A percentile compares a stretch with the other conserved stretches of the same genome.
These are phyloP conservation scores for Ophiobolus disseminans DNA, from an alignment of 2,329 filamentous ascomycete species.

Conservation along the genomic window DNA sequence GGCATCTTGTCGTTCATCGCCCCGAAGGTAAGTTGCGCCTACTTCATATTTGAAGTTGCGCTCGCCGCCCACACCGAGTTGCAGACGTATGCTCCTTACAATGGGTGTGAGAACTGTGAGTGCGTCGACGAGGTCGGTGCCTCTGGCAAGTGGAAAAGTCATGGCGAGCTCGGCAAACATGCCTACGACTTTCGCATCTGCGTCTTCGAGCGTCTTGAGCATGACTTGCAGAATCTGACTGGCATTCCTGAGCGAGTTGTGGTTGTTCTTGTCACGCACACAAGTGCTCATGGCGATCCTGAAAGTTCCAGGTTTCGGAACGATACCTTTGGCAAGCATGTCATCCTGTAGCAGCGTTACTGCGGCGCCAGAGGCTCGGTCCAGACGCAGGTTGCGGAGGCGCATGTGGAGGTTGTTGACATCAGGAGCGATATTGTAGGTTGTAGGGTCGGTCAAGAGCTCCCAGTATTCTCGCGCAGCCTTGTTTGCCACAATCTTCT, in stretches of 20 bases:
- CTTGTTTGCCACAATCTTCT: slow-evolving; percentile 65
- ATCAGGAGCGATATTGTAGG: slow-evolving; percentile 73
- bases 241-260: slow-evolving; percentile 70
- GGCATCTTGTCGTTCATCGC: slow-evolving; percentile 32
- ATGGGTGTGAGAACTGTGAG: slow-evolving; percentile 36
- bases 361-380: slow-evolving; percentile 69
- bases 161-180: slow-evolving; percentile 42
- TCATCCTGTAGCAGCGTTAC: slow-evolving; percentile 62
- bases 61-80: slow-evolving; percentile 36
- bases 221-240: slow-evolving; percentile 65
- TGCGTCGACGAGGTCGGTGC: slow-evolving; percentile 37
- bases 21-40: slow-evolving; percentile 24
- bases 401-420: slow-evolving; percentile 72
- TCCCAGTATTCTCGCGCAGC: slow-evolving; percentile 82
- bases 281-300: slow-evolving; percentile 77
- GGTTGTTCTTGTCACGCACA: slow-evolving; percentile 77
- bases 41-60: background rate
- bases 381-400: slow-evolving; percentile 70
- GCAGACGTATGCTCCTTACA: slow-evolving; percentile 35
- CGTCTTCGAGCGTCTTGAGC: slow-evolving; percentile 35
- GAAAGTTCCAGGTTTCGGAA: slow-evolving; percentile 62
- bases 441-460: slow-evolving; percentile 63
- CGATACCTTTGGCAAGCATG: slow-evolving; percentile 35
- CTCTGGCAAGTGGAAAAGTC: slow-evolving; percentile 37
- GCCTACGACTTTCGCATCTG: slow-evolving; percentile 35